These are phyloP conservation scores for Zoysia pacifica DNA, from an alignment of 176 grass and related monocot genomes.

Conservation along the genomic window DNA sequence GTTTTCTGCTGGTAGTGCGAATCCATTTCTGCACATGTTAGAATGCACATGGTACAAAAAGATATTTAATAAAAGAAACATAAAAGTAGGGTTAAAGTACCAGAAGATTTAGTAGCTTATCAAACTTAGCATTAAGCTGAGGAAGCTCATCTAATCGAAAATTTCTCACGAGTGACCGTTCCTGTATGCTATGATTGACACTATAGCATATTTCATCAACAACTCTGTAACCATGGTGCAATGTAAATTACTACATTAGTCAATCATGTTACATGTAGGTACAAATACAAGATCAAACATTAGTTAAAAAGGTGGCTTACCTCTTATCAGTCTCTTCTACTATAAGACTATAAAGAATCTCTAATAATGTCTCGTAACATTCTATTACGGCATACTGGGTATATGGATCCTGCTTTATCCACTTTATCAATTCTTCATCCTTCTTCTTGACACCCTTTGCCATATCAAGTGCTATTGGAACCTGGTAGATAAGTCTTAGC, in stretches of 20 bases:
- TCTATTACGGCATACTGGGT: constrained; percentile 72
- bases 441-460: constrained; percentile 82
- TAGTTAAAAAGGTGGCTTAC: constrained; percentile 54
- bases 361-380: constrained; percentile 67
- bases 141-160: constrained; percentile 82
- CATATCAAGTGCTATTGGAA: constrained; percentile 91
- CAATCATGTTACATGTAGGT: background rate
- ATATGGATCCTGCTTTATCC: constrained; percentile 67
- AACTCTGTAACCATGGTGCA: constrained; percentile 45
- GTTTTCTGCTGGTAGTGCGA: constrained; percentile 47
- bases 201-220: constrained; percentile 33
- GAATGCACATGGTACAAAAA: constrained; percentile 17
- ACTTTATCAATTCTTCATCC: constrained; percentile 65
- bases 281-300: constrained; percentile 22
- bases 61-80: constrained; percentile 2
- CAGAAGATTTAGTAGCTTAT: constrained; percentile 69
- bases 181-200: constrained; percentile 33
- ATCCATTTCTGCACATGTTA: constrained; percentile 1
- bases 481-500: too few species aligned
- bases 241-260: constrained; percentile 20
- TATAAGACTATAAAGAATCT: constrained; percentile 63
- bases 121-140: constrained; percentile 74
- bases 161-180: constrained; percentile 37
- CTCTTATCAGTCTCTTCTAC: constrained; percentile 42
- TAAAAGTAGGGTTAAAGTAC: constrained; percentile 41